These are phyloP conservation scores for Salvia splendens DNA, from an alignment of 257 asterid genomes.

Conservation along the genomic window DNA sequence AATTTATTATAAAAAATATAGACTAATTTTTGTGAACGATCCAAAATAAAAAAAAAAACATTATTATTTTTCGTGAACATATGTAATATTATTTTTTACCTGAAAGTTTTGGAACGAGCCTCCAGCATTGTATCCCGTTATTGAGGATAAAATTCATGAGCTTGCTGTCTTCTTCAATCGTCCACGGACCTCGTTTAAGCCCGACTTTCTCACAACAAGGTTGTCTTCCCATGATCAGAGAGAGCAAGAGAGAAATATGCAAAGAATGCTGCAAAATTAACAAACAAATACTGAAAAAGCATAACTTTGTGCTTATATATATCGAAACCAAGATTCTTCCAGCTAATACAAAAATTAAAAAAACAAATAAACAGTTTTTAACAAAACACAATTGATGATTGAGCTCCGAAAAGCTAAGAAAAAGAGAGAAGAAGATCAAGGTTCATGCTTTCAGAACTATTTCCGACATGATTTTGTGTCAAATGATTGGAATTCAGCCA, in stretches of 20 bases:
- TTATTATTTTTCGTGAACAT: no score
- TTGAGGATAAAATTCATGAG: constrained; percentile 80
- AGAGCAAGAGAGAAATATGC: neutral
- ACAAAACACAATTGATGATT: constrained; percentile 20
- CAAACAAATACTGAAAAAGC: constrained; percentile 6
- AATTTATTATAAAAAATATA: no score
- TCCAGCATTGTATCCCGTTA: constrained; percentile 87
- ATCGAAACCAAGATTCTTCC: constrained; percentile 66
- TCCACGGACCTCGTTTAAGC: constrained; percentile 84
- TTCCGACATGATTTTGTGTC: constrained; percentile 28
- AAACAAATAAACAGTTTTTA: no score
- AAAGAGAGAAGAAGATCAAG: constrained; percentile 5
- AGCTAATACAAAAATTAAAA: constrained; percentile 40
- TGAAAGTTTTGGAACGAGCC: constrained; percentile 80
- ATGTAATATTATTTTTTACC: constrained; percentile 31
- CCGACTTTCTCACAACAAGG: constrained; percentile 84
- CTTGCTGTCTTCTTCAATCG: constrained; percentile 77
- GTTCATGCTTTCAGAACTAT: constrained; percentile 40
- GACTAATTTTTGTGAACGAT: no score
- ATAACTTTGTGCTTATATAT: constrained; percentile 36
- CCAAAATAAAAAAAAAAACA: no score
- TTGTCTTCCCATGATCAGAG: constrained; percentile 67
- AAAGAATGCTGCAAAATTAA: neutral
- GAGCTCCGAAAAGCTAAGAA: constrained; percentile 32
- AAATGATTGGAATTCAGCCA: constrained; percentile 47